Base-by-base conservation (phyloP, 768 basidiomycete genomes). In the Lyophyllum atratum region DNA sequence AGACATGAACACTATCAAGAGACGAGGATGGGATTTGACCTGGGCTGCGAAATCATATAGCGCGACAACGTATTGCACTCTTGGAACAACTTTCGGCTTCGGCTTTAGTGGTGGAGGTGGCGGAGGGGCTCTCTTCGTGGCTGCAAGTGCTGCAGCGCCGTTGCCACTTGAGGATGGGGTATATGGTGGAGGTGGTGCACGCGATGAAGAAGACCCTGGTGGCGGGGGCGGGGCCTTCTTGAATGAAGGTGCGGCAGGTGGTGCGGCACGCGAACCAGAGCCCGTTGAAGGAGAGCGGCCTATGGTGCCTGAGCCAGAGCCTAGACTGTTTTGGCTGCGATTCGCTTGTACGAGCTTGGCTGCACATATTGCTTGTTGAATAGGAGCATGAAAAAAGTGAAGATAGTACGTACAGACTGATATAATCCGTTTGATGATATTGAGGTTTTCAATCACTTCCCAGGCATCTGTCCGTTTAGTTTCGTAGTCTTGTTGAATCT, bases 31-130 rank as follows among this genome's bases (percentile, higher is more conserved):
- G 25, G 55, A 12, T 67, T 77, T 52, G 67, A 86, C 88, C 82
- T 96, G 95, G 19, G 97, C 93, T 33, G 80, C 81, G 69, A 96
- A 99, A 71, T 99, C 97, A 68, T 97, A 99, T 66, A 98, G 68
- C 28, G 97, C 97, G 10, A 92, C 89, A 24, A 95, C 94, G 66
- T 93, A 94, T 70, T 87, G 83, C 3, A 80, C 74, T 49, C 76
- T 76, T 1, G 84, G 84, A 28, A 79, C 76, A 8, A 81, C 77
- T 70, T 90, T 92, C 5, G 92, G 92, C 69, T 94, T 95, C 1
- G 92, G 85, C 74, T 94, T 95, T 64, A 95, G 68, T 2, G 94
- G 89, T 8, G 96, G 96, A 0, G 96, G 96, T 0, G 96, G 96
- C 0, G 95, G 95, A 0, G 95, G 92, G 0, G 89, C 85, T 65